phyloP scores from a whole-genome alignment of 257 asterid species.

The Striga asiatica region DNA sequence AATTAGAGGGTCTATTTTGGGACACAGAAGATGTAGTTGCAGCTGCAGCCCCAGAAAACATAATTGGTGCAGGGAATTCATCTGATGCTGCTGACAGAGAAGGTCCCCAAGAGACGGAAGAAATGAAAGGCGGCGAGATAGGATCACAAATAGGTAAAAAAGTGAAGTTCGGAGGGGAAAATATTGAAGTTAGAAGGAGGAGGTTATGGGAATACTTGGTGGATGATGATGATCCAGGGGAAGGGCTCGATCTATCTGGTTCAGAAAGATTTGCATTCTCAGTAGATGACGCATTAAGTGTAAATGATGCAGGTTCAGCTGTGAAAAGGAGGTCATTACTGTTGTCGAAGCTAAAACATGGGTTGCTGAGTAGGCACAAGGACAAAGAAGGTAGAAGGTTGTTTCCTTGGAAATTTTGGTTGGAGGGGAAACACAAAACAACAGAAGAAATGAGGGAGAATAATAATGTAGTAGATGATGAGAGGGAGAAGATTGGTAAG shows the following conservation, averaged over 20 bases:
- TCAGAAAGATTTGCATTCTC: conserved; percentile 94
- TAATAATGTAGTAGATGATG: conserved; percentile 29
- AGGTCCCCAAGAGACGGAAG: conserved; percentile 15
- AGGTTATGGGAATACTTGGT: conserved; percentile 87
- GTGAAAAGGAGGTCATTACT: conserved; percentile 67
- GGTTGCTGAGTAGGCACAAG: conserved; percentile 63
- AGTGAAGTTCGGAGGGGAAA: conserved; percentile 65
- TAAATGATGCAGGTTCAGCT: conserved; percentile 68
- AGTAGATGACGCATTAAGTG: conserved; percentile 81
- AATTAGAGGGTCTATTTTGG: conserved; percentile 95
- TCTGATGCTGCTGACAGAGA: conserved; percentile 15
- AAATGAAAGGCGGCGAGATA: conserved; percentile 25
- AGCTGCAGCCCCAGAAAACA: conserved; percentile 31
- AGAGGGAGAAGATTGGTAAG: conserved; percentile 31
- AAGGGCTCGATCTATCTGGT: conserved; percentile 93
- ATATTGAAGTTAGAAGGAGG: conserved; percentile 65
- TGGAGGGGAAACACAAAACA: conserved; percentile 51
- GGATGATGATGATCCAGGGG: conserved; percentile 75
- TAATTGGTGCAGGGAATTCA: conserved; percentile 20
- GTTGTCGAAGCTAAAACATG: conserved; percentile 68
- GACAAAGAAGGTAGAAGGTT: conserved; percentile 53
- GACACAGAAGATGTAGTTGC: conserved; percentile 43
- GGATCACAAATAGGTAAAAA: conserved; percentile 38
- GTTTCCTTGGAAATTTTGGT: conserved; percentile 84
- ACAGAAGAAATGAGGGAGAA: conserved; percentile 40